Conservation (phyloP, 768 basidiomycete species). For the Pisolithus marmoratus region DNA sequence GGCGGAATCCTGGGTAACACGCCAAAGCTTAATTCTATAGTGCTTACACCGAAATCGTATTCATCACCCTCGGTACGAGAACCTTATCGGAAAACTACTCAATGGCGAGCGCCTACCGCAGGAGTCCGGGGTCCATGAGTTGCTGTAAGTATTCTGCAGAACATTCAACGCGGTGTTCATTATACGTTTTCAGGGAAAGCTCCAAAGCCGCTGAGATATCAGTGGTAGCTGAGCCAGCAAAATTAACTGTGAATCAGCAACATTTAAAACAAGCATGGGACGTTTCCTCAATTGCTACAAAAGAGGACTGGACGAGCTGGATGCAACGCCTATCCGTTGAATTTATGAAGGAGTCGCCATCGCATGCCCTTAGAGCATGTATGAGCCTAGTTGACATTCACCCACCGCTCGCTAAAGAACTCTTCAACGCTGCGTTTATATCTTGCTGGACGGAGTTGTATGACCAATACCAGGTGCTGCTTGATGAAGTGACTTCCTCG, state of each 20-base stretch:
- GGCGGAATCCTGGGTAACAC: not conserved
- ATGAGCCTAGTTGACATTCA: slow-evolving; percentile 91
- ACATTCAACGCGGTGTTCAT: not conserved
- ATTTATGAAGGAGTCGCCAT: slow-evolving; percentile 97
- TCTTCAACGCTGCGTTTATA: slow-evolving; percentile 97
- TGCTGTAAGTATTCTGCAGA: slow-evolving; percentile 42
- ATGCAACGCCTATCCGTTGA: slow-evolving; percentile 89
- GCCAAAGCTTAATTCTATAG: slow-evolving; percentile 34
- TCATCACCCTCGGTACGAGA: slow-evolving; percentile 79
- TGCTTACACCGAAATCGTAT: slow-evolving; percentile 73
- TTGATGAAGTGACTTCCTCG: not conserved
- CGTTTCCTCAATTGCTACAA: slow-evolving; percentile 63
- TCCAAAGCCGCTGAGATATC: slow-evolving; percentile 65
- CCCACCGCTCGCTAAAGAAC: slow-evolving; percentile 83
- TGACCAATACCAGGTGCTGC: slow-evolving; percentile 85
- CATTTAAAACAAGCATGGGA: slow-evolving; percentile 98
- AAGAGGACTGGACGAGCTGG: slow-evolving; percentile 95
- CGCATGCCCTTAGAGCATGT: slow-evolving; percentile 95
- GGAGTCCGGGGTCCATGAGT: slow-evolving; percentile 68
- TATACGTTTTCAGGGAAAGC: slow-evolving; percentile 42
- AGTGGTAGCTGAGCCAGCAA: slow-evolving; percentile 80
- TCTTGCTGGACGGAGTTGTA: slow-evolving; percentile 97
- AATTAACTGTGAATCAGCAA: slow-evolving; percentile 93
- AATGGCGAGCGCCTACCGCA: slow-evolving; percentile 90
- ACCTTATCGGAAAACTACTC: slow-evolving; percentile 79